Base-by-base conservation (phyloP, 2,329 filamentous ascomycete genomes). In the Trichoderma sp. region DNA sequence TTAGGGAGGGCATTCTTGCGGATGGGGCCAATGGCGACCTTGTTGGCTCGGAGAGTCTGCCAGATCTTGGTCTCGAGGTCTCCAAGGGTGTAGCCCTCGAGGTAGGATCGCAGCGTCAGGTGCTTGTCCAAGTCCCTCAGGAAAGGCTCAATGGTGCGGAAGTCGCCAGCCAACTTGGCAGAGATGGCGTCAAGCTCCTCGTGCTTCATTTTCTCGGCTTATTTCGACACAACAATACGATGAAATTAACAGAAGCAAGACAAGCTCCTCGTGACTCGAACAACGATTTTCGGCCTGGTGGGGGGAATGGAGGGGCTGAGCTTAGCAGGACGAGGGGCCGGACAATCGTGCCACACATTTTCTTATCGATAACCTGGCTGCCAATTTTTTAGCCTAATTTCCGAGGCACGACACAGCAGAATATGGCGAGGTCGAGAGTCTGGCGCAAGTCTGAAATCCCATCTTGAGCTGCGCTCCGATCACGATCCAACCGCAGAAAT, bases 71-170 rank as follows among this genome's bases (percentile, higher is more conserved):
- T 88, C 81, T 98, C 95, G 74, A 92, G 86, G 55, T 94, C 89
- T 71, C 91, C 91, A 64, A 96, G 85, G 30, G 85, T 85, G 85
- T 97, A 95, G 73, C 94, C 94, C 66, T 93, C 89, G 75, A 98
- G 87, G 82, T 96, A 96, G 15, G 93, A 93, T 77, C 95, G 91
- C 36, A 98, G 89, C 4, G 91, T 93, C 73, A 98, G 88, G 84
- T 97, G 92, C 80, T 93, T 93, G 81, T 98, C 94, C 73, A 98
- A 90, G 76, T 92, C 90, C 76, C 88, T 86, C 70, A 97, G 88
- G 72, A 90, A 86, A 30, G 89, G 88, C 79, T 96, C 93, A 75
- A 95, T 90, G 72, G 91, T 85, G 84, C 96, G 97, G 84, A 97
- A 96, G 82, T 97, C 93, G 50, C 85, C 86, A 72, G 83, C 81